Base-by-base conservation (phyloP, 2,329 filamentous ascomycete genomes). In the Penicillium sumatraense region DNA sequence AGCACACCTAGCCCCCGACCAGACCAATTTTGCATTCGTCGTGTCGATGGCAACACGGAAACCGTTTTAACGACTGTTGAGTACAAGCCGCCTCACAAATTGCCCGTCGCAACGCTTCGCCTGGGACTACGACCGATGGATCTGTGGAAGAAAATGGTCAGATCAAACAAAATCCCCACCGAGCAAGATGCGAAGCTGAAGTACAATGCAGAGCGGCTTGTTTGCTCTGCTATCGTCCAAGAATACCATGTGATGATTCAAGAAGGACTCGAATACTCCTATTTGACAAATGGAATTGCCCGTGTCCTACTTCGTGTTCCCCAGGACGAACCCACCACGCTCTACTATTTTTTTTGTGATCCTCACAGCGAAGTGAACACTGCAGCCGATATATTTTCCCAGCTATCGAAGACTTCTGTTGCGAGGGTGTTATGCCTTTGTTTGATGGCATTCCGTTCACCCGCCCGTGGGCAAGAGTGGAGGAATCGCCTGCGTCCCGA, bases 211-310 rank as follows among this genome's bases (percentile, higher is more conserved):
- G 54, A 55, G 49, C 56, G 52, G 24, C 54, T 70, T n/a, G 52
- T 56, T 5, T 59, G 61, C 2, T 66, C 65, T 1, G 64, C 61
- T 10, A 4, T 69, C 65, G 31, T 70, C 66, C 60, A 69, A 21
- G 53, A 57, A 6, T 71, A 61, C 65, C n/a, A n/a, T n/a, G n/a
- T n/a, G n/a, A n/a, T n/a, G n/a, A n/a, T n/a, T n/a, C n/a, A n/a
- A n/a, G n/a, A n/a, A n/a, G n/a, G n/a, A n/a, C n/a, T n/a, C n/a
- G n/a, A n/a, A n/a, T n/a, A n/a, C n/a, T n/a, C n/a, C n/a, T n/a
- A n/a, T n/a, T n/a, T n/a, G n/a, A n/a, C n/a, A n/a, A n/a, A n/a
- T n/a, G n/a, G n/a, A n/a, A n/a, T n/a, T n/a, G n/a, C n/a, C n/a
- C n/a, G n/a, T n/a, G n/a, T n/a, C n/a, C n/a, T n/a, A n/a, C n/a